Evolutionary conservation across 208 protist species (phyloP), one percentile per base, ranked within the genome.

Genomic region (Acanthamoeba lenticulata): DNA sequence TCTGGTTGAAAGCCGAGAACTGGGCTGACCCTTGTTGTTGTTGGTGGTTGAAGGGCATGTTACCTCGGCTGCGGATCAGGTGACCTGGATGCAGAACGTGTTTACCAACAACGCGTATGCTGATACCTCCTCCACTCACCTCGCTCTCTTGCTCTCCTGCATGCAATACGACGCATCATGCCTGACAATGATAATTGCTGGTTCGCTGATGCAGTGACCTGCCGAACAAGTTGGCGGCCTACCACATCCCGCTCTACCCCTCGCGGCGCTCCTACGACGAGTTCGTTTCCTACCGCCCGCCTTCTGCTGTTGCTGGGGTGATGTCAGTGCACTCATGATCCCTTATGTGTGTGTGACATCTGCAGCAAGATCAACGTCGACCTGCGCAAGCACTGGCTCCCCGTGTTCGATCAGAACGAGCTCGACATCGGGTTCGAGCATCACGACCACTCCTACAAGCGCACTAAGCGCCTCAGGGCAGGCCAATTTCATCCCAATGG

Each of bases 401-500:
- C 79, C 40, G 45, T 88, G 9, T 88, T 88, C 32, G 79, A 88
- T 88, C 24, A 60, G 47, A 2, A 88, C 79, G 21, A 88, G 45
- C 32, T 88, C 7, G 36, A 49, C 29, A 19, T 88, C 15, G 79
- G 45, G 1, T 88, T 88, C 47, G 79, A 88, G 21, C 79, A 88
- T 29, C 79, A 88, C 36, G 79, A 88, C 45, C 79, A 88, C 45
- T 36, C 47, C n/a, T 88, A 88, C 79, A 88, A 88, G 45, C 21
- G 79, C 24, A 88, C 79, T 4, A 88, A 88, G 47, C 1, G 19
- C 3, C 6, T 88, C 24, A 47, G 38, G 45, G 79, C 19, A 1
- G 21, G 15, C n/a, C 1, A 49, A 19, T 32, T 42, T 1, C 32
- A 88, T 27, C 19, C n/a, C 45, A 62, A 49, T 9, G 79, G 79